Conservation (phyloP, 1,284 basidiomycete genomes). For the Exobasidium rhododendri region DNA sequence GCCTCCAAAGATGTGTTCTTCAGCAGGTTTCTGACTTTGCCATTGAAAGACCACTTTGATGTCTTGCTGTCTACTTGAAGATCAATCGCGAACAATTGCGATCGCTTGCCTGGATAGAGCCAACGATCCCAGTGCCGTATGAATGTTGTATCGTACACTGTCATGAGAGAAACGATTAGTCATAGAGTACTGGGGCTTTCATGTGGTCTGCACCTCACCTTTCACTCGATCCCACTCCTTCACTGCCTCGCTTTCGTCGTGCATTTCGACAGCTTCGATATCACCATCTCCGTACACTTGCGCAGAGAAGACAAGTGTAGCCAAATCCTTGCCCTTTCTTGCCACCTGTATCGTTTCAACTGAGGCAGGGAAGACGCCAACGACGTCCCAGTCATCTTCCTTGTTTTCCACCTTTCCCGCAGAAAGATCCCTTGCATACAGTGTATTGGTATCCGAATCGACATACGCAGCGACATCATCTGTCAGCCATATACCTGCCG, state of each 20-base stretch:
- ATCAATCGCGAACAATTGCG: constrained; percentile 31
- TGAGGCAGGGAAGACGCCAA: constrained; percentile 5
- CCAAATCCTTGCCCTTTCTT: neutral
- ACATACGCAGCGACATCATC: constrained; percentile 11
- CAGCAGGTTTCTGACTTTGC: constrained; percentile 24
- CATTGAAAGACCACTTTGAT: constrained; percentile 12
- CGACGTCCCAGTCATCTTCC: neutral
- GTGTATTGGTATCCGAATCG: neutral
- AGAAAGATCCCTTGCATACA: neutral
- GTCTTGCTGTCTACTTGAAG: constrained; percentile 13
- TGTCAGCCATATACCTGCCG: constrained; percentile 14
- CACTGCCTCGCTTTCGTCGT: constrained; percentile 17
- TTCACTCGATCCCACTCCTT: constrained; percentile 25
- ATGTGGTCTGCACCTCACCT: neutral
- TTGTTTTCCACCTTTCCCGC: neutral
- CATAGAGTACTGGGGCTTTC: neutral
- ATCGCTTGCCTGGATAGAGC: constrained; percentile 24
- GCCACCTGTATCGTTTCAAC: constrained; percentile 7
- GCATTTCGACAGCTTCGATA: constrained; percentile 21
- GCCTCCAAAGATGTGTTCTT: constrained; percentile 25
- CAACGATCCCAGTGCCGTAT: constrained; percentile 42
- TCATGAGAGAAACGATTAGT: neutral
- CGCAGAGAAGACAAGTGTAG: constrained; percentile 30
- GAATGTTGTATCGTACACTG: constrained; percentile 22
- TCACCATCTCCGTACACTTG: constrained; percentile 34